These are phyloP conservation scores for Mycotypha africana DNA, from an alignment of 371 early-diverging fungal species.

Conservation along the genomic window DNA sequence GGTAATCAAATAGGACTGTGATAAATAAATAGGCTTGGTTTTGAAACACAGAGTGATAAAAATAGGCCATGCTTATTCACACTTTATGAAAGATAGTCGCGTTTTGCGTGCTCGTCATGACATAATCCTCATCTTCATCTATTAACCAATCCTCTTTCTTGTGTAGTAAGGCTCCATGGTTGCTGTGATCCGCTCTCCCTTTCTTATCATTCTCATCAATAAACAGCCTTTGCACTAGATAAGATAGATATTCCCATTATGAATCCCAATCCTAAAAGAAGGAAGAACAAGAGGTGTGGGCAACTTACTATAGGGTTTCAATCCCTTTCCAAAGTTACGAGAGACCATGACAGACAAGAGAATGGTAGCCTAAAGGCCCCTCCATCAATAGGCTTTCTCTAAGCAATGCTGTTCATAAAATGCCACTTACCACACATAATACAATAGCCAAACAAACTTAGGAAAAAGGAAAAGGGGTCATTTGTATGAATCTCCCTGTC, in stretches of 20 bases:
- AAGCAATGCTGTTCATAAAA: too few species aligned
- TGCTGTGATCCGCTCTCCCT: neutral
- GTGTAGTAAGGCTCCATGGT: neutral
- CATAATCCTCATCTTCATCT: slow-evolving; percentile 18
- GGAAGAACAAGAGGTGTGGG: too few species aligned
- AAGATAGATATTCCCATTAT: neutral
- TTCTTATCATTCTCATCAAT: slow-evolving; percentile 7
- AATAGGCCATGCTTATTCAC: too few species aligned
- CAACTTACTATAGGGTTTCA: slow-evolving; percentile 43
- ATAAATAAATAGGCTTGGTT: too few species aligned
- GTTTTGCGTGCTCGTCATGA: too few species aligned
- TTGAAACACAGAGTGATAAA: too few species aligned
- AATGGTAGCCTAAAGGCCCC: slow-evolving; percentile 20
- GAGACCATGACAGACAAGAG: slow-evolving; percentile 22
- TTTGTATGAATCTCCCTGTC: neutral
- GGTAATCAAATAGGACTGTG: too few species aligned
- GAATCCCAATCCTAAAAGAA: too few species aligned
- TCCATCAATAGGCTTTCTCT: too few species aligned
- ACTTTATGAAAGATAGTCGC: too few species aligned
- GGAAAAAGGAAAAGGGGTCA: neutral
- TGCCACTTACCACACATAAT: slow-evolving; percentile 32
- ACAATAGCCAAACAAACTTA: slow-evolving; percentile 38
- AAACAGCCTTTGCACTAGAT: slow-evolving; percentile 19
- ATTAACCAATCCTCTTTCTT: slow-evolving; percentile 20
- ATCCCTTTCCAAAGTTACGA: slow-evolving; percentile 37